Conservation (phyloP, 345 rosid genomes). For the Populus euphratica region DNA sequence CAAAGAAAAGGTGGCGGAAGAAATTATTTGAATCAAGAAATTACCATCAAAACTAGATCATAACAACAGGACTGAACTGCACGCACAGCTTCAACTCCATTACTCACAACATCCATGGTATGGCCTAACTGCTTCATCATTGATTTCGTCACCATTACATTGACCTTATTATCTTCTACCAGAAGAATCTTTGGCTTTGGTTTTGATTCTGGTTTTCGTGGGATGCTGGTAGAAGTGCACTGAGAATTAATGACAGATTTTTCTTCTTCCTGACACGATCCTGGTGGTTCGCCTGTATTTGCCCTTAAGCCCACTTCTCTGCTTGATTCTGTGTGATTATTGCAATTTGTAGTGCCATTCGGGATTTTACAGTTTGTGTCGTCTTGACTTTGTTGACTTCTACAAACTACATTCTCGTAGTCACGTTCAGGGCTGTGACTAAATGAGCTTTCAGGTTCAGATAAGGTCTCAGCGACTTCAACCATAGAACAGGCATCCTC, state of each 20-base stretch:
- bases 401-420: slow-evolving; percentile 20
- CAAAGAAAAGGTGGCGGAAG: not conserved
- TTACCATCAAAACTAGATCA: slow-evolving; percentile 82
- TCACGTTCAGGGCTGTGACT: slow-evolving; percentile 38
- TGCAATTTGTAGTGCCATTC: slow-evolving; percentile 13
- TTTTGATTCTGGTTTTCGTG: slow-evolving; percentile 27
- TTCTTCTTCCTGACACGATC: slow-evolving; percentile 36
- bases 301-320: slow-evolving; percentile 25
- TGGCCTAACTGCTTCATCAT: slow-evolving; percentile 93
- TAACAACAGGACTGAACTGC: slow-evolving; percentile 52
- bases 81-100: slow-evolving; percentile 77
- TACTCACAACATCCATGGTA: slow-evolving; percentile 64
- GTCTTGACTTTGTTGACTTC: slow-evolving; percentile 15
- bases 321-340: slow-evolving; percentile 34
- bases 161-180: slow-evolving; percentile 93
- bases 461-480: slow-evolving; percentile 37
- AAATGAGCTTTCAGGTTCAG: slow-evolving; percentile 48
- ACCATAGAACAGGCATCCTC: slow-evolving; percentile 57
- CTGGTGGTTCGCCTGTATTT: slow-evolving; percentile 31
- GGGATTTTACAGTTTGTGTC: slow-evolving; percentile 14
- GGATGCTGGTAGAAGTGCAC: slow-evolving; percentile 15
- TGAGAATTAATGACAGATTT: slow-evolving; percentile 28
- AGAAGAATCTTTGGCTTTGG: slow-evolving; percentile 79
- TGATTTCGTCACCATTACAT: slow-evolving; percentile 72
- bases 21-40: not conserved